Percentiles rank a stretch among this genome's conserved stretches.
Conservation (phyloP, 129 eudicot genomes). For the Silybum marianum region DNA sequence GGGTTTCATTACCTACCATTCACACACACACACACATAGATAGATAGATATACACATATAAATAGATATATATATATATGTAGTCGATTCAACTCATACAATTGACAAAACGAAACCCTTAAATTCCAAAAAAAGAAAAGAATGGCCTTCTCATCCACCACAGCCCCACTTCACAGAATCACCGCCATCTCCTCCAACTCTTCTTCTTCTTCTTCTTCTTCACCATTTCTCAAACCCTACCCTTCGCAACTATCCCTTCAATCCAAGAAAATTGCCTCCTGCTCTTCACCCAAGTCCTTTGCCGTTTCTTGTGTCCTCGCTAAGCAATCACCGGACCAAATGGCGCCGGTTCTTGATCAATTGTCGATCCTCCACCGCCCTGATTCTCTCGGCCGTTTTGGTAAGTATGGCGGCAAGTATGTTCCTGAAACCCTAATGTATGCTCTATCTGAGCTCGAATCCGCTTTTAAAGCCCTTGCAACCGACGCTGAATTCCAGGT, state of each 20-base stretch:
- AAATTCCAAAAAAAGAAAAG: neutral
- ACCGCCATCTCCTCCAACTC: neutral
- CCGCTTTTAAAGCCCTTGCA: constrained; percentile 63
- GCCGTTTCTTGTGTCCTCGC: constrained; percentile 46
- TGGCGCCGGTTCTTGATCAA: constrained; percentile 15
- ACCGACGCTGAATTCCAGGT: constrained; percentile 37
- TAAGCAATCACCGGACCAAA: constrained; percentile 22
- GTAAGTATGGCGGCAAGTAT: constrained; percentile 85
- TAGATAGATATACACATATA: neutral
- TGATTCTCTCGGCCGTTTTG: constrained; percentile 81
- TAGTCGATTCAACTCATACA: too few relatives aligned
- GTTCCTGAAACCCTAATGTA: constrained; percentile 90
- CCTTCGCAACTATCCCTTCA: constrained; percentile 27
- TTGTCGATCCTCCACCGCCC: constrained; percentile 44
- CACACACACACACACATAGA: neutral
- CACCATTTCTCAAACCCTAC: constrained; percentile 17
- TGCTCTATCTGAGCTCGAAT: constrained; percentile 74
- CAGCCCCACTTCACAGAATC: neutral
- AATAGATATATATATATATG: neutral
- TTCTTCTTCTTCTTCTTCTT: constrained; percentile 13
- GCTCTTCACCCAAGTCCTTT: constrained; percentile 14
- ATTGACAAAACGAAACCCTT: neutral
- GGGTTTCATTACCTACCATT: too few relatives aligned
- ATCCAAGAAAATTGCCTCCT: constrained; percentile 19
- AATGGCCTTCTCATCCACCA: constrained; percentile 2